Evolutionary conservation across 108 stramenopile species (phyloP).

Genomic region (Nitzschia inconspicua): DNA sequence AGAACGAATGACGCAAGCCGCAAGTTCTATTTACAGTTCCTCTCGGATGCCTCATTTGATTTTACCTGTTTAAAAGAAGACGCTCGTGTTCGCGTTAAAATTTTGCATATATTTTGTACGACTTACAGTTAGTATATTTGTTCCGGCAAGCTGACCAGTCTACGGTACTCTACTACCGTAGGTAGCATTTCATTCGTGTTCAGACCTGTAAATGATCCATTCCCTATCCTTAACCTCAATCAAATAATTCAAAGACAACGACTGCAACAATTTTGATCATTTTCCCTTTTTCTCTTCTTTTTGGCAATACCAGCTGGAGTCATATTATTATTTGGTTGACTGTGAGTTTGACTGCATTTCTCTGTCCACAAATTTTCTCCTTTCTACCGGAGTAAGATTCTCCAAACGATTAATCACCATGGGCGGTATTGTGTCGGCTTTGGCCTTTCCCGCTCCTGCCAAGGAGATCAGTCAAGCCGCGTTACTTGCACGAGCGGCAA

Average conservation of each 20-base stretch:
- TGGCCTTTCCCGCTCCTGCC: background rate
- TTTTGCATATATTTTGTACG: background rate
- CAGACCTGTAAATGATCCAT: too few relatives aligned
- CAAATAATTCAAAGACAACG: background rate
- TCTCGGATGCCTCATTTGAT: too few relatives aligned
- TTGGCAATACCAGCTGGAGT: too few relatives aligned
- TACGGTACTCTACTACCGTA: background rate
- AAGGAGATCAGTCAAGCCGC: conserved; percentile 1
- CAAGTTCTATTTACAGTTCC: too few relatives aligned
- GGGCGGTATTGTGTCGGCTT: background rate
- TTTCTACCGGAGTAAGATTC: too few relatives aligned
- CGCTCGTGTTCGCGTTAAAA: background rate
- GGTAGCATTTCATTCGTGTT: too few relatives aligned
- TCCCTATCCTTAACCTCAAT: background rate
- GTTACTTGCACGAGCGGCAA: background rate
- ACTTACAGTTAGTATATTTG: background rate
- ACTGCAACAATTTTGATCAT: background rate
- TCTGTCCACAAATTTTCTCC: too few relatives aligned
- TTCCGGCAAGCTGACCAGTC: background rate
- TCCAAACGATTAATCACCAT: too few relatives aligned
- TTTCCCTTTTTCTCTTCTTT: too few relatives aligned
- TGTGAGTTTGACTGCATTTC: too few relatives aligned
- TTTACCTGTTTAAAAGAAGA: background rate
- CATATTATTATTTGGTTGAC: too few relatives aligned
- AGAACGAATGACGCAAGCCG: too few relatives aligned